A percentile compares a stretch with the other conserved stretches of the same genome.
These are phyloP conservation scores for Schizophyllum commune DNA, from an alignment of 1,284 basidiomycete species.

Conservation along the genomic window DNA sequence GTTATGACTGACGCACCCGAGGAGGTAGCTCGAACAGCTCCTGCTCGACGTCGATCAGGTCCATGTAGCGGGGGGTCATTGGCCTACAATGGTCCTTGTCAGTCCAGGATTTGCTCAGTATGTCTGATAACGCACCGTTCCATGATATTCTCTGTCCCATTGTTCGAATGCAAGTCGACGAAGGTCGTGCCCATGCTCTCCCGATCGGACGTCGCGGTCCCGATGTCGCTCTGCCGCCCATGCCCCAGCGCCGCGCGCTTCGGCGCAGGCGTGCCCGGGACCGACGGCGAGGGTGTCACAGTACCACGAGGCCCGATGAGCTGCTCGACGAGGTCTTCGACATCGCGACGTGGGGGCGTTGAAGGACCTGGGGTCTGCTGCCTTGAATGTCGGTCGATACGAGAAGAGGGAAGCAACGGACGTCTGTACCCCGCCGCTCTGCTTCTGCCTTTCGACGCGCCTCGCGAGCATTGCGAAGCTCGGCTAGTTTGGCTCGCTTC, in stretches of 20 bases:
- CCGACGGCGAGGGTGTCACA: slow-evolving; percentile 38
- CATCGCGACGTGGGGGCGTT: slow-evolving; percentile 40
- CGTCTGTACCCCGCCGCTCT: slow-evolving; percentile 44
- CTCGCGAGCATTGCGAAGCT: slow-evolving; percentile 66
- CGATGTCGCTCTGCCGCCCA: slow-evolving; percentile 61
- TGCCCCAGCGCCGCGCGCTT: slow-evolving; percentile 59
- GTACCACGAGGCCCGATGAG: slow-evolving; percentile 31
- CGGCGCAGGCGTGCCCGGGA: slow-evolving; percentile 54
- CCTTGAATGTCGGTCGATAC: slow-evolving; percentile 2
- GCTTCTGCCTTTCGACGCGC: slow-evolving; percentile 57
- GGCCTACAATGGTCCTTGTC: slow-evolving; percentile 28
- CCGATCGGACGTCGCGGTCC: slow-evolving; percentile 32
- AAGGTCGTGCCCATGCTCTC: slow-evolving; percentile 38
- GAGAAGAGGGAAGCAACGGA: slow-evolving; percentile 14
- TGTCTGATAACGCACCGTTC: slow-evolving; percentile 38
- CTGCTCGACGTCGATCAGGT: slow-evolving; percentile 79
- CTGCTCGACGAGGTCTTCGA: slow-evolving; percentile 61
- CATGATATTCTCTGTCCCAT: slow-evolving; percentile 52
- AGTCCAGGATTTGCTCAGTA: neutral
- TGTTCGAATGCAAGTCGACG: slow-evolving; percentile 17
- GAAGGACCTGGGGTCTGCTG: slow-evolving; percentile 24
- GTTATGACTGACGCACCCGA: slow-evolving; percentile 42
- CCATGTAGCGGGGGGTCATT: slow-evolving; percentile 57
- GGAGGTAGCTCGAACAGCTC: slow-evolving; percentile 87
- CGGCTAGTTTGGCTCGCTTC: slow-evolving; percentile 84